Base-by-base conservation (phyloP, 2,329 filamentous ascomycete species). In the Sordariomycetes sp. region DNA sequence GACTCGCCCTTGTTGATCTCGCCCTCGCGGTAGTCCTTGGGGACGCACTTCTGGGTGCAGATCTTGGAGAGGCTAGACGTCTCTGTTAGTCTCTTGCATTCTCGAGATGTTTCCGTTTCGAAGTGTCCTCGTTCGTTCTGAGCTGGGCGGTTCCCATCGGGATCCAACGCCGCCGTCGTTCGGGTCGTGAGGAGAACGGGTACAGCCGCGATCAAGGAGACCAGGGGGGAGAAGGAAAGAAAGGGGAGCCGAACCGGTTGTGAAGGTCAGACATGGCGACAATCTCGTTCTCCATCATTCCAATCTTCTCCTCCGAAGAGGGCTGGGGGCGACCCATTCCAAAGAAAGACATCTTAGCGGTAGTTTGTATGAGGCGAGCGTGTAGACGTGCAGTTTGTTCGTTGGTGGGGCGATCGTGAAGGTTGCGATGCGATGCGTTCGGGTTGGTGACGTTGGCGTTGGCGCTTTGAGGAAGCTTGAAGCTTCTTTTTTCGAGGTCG, bases 1-100 rank as follows among this genome's bases (percentile, higher is more conserved):
- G 87, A 90, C 76, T 99, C 94, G 79, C 91, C 95, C 78, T 99
- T 99, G 83, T 96, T 96, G 67, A 99, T 85, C 66, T 99, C 92
- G 71, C 82, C 84, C 77, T 99, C 94, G 71, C 90, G 90, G 83
- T 97, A 99, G 66, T 92, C 85, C 67, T 77, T 79, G 61, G 92
- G 92, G 65, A 99, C 82, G 76, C 94, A 99, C 79, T 99, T 99
- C 70, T 87, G 84, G 64, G 88, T 84, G 82, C 94, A 99, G 61
- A 89, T 88, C 73, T 89, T 85, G 67, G 90, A 86, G 62, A 97
- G 82, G 62, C 90, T 95, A n/a, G 39, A n/a, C 39, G n/a, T n/a
- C 36, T 45, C n/a, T 17, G 39, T 45, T 45, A 45, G 39, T 32
- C 28, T 32, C 28, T 32, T 32, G 3, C 8, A 8, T 8, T 8